A percentile compares a stretch with the other conserved stretches of the same genome.
Conservation (phyloP, 441 rosid genomes). For the Populus hybrid region DNA sequence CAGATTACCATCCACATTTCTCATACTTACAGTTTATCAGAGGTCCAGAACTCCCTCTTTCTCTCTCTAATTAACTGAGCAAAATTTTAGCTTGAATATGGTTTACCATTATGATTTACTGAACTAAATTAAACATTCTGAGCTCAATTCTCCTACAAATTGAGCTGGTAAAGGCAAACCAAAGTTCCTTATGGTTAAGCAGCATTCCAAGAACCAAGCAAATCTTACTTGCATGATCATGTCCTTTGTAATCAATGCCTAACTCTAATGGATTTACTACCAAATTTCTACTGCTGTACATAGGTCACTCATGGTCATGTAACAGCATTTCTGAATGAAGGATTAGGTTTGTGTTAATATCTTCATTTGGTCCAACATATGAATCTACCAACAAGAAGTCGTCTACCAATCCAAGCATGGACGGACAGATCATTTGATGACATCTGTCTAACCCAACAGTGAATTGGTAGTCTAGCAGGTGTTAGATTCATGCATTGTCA, state of each 20-base stretch:
- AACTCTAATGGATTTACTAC: neutral
- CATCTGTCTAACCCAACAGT: neutral
- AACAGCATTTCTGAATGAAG: neutral
- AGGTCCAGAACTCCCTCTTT: slow-evolving; percentile 42
- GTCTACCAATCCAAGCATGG: neutral
- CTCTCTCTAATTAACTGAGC: neutral
- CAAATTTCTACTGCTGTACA: neutral
- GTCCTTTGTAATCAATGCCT: neutral
- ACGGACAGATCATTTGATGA: neutral
- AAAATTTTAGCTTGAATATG: neutral
- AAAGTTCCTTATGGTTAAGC: neutral
- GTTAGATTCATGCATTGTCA: neutral
- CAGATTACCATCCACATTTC: slow-evolving; percentile 67
- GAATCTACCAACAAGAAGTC: neutral
- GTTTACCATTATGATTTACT: neutral
- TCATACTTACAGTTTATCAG: slow-evolving; percentile 56
- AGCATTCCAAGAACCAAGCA: neutral
- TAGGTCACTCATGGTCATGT: too few species aligned
- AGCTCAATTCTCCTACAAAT: neutral
- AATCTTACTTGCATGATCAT: neutral
- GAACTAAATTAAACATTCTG: neutral
- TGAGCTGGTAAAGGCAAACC: neutral
- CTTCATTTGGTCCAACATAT: neutral
- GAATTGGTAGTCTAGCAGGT: neutral
- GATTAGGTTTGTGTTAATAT: neutral